These are phyloP conservation scores for Fusarium ambrosium DNA, from an alignment of 2,329 filamentous ascomycete species.

Conservation along the genomic window DNA sequence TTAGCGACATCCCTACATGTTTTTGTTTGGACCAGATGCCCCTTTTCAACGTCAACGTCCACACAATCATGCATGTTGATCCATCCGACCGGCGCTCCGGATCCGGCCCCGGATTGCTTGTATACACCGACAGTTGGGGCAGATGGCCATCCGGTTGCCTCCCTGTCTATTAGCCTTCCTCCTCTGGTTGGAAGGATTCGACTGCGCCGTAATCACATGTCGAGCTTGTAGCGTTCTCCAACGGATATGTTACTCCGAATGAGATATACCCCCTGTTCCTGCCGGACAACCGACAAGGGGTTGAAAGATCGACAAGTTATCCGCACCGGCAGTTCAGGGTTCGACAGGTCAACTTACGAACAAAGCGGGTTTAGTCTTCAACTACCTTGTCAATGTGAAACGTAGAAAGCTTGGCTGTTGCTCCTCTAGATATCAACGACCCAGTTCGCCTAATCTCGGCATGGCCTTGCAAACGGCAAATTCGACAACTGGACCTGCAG, in stretches of 20 bases:
- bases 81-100: background rate
- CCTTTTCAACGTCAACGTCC: background rate
- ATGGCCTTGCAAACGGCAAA: background rate
- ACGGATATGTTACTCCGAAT: background rate
- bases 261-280: background rate
- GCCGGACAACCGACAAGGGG: background rate
- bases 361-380: background rate
- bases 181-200: background rate
- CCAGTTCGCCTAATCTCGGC: background rate
- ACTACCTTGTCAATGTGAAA: background rate
- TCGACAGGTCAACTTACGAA: background rate
- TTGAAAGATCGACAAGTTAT: background rate
- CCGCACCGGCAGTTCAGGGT: background rate
- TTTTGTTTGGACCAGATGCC: background rate
- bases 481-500: background rate
- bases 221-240: background rate
- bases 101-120: background rate
- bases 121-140: background rate
- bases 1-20: background rate
- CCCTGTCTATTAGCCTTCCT: background rate
- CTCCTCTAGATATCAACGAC: background rate
- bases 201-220: background rate
- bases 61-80: background rate
- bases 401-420: background rate
- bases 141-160: background rate